Percentiles rank a stretch among this genome's conserved stretches.
These are phyloP conservation scores for Letharia lupina DNA, from an alignment of 495 filamentous ascomycete species.

Conservation along the genomic window DNA sequence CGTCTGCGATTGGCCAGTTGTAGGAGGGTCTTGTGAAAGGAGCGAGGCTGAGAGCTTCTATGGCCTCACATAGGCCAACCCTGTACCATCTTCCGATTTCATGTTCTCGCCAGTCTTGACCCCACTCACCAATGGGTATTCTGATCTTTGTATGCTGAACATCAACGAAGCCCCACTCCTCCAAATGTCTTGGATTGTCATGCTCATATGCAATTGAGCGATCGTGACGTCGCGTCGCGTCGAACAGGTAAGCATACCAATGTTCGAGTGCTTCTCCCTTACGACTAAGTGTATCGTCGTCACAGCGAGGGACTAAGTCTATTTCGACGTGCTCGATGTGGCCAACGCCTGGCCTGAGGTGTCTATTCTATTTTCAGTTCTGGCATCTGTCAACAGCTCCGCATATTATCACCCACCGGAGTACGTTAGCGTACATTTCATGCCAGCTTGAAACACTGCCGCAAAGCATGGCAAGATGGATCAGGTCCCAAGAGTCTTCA, in stretches of 20 bases:
- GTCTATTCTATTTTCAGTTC: slow-evolving; percentile 36
- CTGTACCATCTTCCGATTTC: slow-evolving; percentile 82
- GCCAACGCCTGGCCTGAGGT: slow-evolving; percentile 70
- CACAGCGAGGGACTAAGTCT: slow-evolving; percentile 70
- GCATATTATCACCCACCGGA: slow-evolving; percentile 41
- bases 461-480: slow-evolving; percentile 72
- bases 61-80: slow-evolving; percentile 48
- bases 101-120: slow-evolving; percentile 48
- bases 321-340: slow-evolving; percentile 91
- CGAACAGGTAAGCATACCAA: slow-evolving; percentile 61
- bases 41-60: slow-evolving; percentile 65
- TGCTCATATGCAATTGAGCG: slow-evolving; percentile 61
- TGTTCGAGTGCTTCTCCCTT: slow-evolving; percentile 40
- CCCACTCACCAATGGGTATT: slow-evolving; percentile 74
- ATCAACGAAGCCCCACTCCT: slow-evolving; percentile 72
- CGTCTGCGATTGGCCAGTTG: slow-evolving; percentile 56
- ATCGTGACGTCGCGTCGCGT: slow-evolving; percentile 57
- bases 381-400: background rate
- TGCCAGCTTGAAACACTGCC: slow-evolving; percentile 77
- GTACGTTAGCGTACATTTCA: slow-evolving; percentile 60
- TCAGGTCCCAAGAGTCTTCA: slow-evolving; percentile 72
- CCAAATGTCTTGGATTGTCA: slow-evolving; percentile 52
- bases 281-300: slow-evolving; percentile 49
- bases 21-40: slow-evolving; percentile 58
- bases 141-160: slow-evolving; percentile 66